Evolutionary conservation across 2,329 filamentous ascomycete species (phyloP).

Genomic region (Claviceps spartinae): DNA sequence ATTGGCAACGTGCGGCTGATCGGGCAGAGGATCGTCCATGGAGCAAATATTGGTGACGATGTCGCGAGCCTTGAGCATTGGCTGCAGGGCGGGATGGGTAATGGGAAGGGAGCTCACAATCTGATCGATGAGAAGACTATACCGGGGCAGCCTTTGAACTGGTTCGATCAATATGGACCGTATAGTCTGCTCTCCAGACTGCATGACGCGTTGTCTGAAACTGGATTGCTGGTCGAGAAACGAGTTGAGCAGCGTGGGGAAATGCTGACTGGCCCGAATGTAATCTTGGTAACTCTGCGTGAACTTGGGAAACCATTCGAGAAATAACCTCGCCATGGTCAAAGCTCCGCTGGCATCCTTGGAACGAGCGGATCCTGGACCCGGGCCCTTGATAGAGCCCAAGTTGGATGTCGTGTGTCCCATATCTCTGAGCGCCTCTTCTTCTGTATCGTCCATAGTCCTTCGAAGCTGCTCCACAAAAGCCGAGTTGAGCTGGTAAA

Average conservation of each 20-base stretch:
- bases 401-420: slow-evolving; percentile 37
- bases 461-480: slow-evolving; percentile 67
- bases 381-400: slow-evolving; percentile 24
- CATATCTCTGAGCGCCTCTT: slow-evolving; percentile 64
- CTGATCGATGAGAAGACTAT: slow-evolving; percentile 92
- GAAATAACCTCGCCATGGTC: slow-evolving; percentile 64
- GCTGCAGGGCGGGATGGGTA: slow-evolving; percentile 69
- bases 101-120: slow-evolving; percentile 78
- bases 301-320: slow-evolving; percentile 90
- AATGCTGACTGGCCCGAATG: slow-evolving; percentile 78
- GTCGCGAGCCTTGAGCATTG: slow-evolving; percentile 77
- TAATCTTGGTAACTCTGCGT: slow-evolving; percentile 86
- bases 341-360: slow-evolving; percentile 68
- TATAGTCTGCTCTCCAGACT: slow-evolving; percentile 79
- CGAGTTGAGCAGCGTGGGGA: slow-evolving; percentile 65
- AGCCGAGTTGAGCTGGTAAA: slow-evolving; percentile 65
- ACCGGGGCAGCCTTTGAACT: slow-evolving; percentile 84
- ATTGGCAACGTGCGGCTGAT: slow-evolving; percentile 60
- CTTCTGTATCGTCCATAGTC: slow-evolving; percentile 72
- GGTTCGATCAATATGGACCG: slow-evolving; percentile 92
- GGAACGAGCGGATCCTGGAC: slow-evolving; percentile 28
- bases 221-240: slow-evolving; percentile 73
- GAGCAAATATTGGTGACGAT: slow-evolving; percentile 95
- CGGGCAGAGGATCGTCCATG: slow-evolving; percentile 57
- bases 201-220: slow-evolving; percentile 65